A percentile compares a stretch with the other conserved stretches of the same genome.
Conservation (phyloP, 2,329 filamentous ascomycete genomes). For the Colletotrichum sp. region DNA sequence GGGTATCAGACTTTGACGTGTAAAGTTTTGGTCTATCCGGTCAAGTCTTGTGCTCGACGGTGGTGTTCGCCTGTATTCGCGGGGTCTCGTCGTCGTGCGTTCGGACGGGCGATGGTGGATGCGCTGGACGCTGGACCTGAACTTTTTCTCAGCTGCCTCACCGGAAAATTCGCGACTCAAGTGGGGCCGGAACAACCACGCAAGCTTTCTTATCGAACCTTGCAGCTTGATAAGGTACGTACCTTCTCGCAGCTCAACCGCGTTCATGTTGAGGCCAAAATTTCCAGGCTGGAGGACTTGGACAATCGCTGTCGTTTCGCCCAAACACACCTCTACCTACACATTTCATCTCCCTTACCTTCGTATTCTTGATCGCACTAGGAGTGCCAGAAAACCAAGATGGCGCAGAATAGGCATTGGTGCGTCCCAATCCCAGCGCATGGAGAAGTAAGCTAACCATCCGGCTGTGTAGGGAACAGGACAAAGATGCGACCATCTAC, state of each 20-base stretch:
- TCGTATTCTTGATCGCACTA: neutral
- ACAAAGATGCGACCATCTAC: constrained; percentile 98
- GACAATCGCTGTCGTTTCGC: neutral
- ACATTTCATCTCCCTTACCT: neutral
- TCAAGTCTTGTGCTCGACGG: neutral
- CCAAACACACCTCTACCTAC: neutral
- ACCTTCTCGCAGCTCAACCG: constrained; percentile 7
- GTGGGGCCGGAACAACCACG: constrained; percentile 18
- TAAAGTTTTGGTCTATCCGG: neutral
- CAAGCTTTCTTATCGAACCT: constrained; percentile 9
- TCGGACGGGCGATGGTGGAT: constrained; percentile 5
- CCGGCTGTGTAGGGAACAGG: constrained; percentile 76
- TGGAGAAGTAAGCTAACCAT: constrained; percentile 25
- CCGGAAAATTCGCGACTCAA: constrained; percentile 4
- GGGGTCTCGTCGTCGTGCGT: constrained; percentile 16
- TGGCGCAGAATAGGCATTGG: constrained; percentile 78
- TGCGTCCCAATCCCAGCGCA: constrained; percentile 39
- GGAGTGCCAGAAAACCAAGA: constrained; percentile 36
- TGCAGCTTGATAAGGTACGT: constrained; percentile 5
- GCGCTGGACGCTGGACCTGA: constrained; percentile 11
- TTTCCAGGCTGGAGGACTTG: constrained; percentile 1
- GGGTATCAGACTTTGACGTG: neutral
- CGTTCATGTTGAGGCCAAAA: constrained; percentile 12
- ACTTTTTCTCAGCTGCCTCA: constrained; percentile 12
- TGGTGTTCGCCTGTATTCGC: constrained; percentile 3